Conservation (phyloP, 1,284 basidiomycete genomes). For the Sanghuangporus sanghuang region DNA sequence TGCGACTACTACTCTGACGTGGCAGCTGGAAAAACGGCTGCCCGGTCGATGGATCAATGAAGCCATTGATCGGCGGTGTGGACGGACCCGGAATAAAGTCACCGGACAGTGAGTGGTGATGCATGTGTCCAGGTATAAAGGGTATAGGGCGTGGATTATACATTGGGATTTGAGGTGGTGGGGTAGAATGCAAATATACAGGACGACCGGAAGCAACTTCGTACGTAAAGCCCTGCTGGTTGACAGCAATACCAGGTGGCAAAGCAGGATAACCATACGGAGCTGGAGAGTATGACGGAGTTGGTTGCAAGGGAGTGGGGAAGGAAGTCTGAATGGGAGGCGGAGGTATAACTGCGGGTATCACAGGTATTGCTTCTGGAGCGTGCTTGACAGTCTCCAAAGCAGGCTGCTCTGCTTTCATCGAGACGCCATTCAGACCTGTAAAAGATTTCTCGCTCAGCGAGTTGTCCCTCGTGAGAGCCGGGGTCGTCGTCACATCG, state of each 20-base stretch:
- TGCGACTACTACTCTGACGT: slow-evolving; percentile 53
- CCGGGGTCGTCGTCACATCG: slow-evolving; percentile 8
- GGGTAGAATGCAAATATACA: slow-evolving; percentile 59
- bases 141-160: slow-evolving; percentile 58
- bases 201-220: slow-evolving; percentile 74
- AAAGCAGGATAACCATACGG: slow-evolving; percentile 58
- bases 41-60: slow-evolving; percentile 57
- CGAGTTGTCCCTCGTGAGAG: slow-evolving; percentile 15
- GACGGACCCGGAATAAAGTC: slow-evolving; percentile 55
- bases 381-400: slow-evolving; percentile 17
- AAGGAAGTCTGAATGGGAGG: slow-evolving; percentile 53
- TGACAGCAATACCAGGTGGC: slow-evolving; percentile 70
- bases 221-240: slow-evolving; percentile 69
- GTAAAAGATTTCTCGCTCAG: slow-evolving; percentile 13
- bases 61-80: slow-evolving; percentile 50
- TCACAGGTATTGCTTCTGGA: background rate
- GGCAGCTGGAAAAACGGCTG: slow-evolving; percentile 66
- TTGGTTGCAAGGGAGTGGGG: slow-evolving; percentile 46
- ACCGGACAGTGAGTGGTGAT: slow-evolving; percentile 51
- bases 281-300: slow-evolving; percentile 45
- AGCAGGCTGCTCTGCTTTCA: slow-evolving; percentile 17
- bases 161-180: slow-evolving; percentile 39
- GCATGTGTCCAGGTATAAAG: slow-evolving; percentile 54
- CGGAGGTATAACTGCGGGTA: slow-evolving; percentile 40
- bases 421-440: slow-evolving; percentile 1